These are phyloP conservation scores for Pyrenophora tritici-repentis DNA, from an alignment of 2,329 filamentous ascomycete genomes.

Conservation along the genomic window DNA sequence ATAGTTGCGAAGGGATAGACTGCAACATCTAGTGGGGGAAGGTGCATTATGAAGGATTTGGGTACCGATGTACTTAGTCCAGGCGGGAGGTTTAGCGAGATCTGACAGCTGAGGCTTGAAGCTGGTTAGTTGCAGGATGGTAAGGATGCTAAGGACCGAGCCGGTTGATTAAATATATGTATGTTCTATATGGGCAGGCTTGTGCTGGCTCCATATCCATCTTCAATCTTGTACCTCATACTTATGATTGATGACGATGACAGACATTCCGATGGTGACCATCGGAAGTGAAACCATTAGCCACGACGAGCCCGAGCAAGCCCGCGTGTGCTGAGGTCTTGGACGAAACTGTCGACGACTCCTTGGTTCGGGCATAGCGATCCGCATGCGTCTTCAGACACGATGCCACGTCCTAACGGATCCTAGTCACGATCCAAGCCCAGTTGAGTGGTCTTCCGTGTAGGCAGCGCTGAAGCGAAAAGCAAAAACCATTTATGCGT, in stretches of 20 bases:
- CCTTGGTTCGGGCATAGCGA: conserved; percentile 9
- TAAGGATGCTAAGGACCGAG: conserved; percentile 24
- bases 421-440: conserved; percentile 15
- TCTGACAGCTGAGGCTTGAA: conserved; percentile 11
- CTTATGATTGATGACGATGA: not conserved
- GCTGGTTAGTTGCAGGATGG: conserved; percentile 23
- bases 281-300: conserved; percentile 10
- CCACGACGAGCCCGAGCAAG: conserved; percentile 27
- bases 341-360: conserved; percentile 15
- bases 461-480: conserved; percentile 21
- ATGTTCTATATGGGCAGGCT: not conserved
- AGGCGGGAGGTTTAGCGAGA: conserved; percentile 25
- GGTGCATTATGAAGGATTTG: conserved; percentile 43
- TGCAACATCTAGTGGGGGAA: conserved; percentile 43
- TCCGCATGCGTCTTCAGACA: conserved; percentile 10
- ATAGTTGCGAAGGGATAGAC: conserved; percentile 42
- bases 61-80: conserved; percentile 13
- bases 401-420: conserved; percentile 11
- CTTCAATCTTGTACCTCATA: not conserved
- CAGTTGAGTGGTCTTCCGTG: conserved; percentile 22
- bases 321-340: conserved; percentile 17
- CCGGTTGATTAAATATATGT: conserved; percentile 19
- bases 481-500: conserved; percentile 27
- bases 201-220: not conserved
- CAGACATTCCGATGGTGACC: conserved; percentile 6